Evolutionary conservation across 140 eudicot species (phyloP).

Genomic region (Oenanthe javanica): DNA sequence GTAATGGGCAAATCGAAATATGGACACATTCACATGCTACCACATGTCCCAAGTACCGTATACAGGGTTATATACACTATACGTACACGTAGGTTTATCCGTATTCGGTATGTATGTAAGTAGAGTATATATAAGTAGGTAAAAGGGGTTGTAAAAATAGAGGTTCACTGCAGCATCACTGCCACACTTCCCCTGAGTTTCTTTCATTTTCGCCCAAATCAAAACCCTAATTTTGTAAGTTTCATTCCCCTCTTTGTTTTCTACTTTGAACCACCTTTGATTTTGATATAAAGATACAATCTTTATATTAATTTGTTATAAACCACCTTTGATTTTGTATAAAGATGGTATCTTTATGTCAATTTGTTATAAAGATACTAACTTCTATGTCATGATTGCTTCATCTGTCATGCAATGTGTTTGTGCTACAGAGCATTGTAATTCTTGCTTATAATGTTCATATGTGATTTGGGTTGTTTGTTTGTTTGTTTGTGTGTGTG

Average conservation of each 20-base stretch:
- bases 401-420: not conserved
- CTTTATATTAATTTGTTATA: not conserved
- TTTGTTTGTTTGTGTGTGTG: no score
- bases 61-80: not conserved
- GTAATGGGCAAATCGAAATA: no score
- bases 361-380: not conserved
- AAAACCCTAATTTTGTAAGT: slow-evolving; percentile 1
- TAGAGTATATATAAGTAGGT: not conserved
- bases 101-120: not conserved
- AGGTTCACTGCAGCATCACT: not conserved
- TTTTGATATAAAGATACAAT: not conserved
- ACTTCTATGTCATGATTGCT: not conserved
- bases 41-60: not conserved
- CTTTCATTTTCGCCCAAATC: not conserved
- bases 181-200: not conserved
- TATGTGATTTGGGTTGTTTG: not conserved
- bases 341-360: not conserved
- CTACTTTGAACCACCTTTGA: not conserved
- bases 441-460: not conserved
- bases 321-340: not conserved
- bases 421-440: not conserved
- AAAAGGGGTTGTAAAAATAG: not conserved
- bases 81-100: not conserved
- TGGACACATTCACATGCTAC: not conserved
- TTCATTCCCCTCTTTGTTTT: not conserved